Evolutionary conservation across 169 alveolate genomes (phyloP).

Genomic region (Eimeria necatrix): DNA sequence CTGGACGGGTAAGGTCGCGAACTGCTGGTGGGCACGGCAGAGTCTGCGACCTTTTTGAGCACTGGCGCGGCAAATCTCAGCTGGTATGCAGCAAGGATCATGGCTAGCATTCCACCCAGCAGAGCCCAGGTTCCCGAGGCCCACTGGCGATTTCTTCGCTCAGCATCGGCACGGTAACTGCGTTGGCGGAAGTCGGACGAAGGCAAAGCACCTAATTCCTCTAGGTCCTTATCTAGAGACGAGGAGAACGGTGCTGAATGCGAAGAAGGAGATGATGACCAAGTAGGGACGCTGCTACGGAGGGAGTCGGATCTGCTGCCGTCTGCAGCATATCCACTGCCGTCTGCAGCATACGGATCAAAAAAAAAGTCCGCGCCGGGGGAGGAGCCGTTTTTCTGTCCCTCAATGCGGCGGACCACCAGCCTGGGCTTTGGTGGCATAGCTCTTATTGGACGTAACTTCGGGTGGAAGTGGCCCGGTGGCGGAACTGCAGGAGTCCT

Average conservation of each 20-base stretch:
- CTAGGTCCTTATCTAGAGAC: slow-evolving; percentile 24
- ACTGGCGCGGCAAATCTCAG: not conserved
- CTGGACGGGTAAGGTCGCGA: slow-evolving; percentile 21
- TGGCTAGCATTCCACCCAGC: slow-evolving; percentile 53
- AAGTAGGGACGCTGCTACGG: slow-evolving; percentile 8
- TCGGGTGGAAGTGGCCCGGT: not conserved
- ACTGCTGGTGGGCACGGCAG: slow-evolving; percentile 16
- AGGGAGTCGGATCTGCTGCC: not conserved
- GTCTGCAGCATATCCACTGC: not conserved
- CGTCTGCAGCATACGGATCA: slow-evolving; percentile 7
- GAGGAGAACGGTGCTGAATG: not conserved
- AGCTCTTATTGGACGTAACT: not conserved
- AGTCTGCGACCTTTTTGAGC: slow-evolving; percentile 38
- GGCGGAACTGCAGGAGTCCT: not conserved
- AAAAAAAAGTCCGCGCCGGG: slow-evolving; percentile 20
- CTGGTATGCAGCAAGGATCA: slow-evolving; percentile 39
- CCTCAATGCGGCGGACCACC: not conserved
- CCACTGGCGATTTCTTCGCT: slow-evolving; percentile 52
- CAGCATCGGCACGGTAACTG: slow-evolving; percentile 25
- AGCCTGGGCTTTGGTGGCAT: not conserved
- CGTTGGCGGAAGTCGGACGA: slow-evolving; percentile 32
- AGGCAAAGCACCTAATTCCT: not conserved
- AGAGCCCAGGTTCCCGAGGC: slow-evolving; percentile 47
- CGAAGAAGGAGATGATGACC: slow-evolving; percentile 13
- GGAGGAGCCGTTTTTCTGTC: not conserved